Base-by-base conservation (phyloP, 2,329 filamentous ascomycete species). In the Thelonectria olida region DNA sequence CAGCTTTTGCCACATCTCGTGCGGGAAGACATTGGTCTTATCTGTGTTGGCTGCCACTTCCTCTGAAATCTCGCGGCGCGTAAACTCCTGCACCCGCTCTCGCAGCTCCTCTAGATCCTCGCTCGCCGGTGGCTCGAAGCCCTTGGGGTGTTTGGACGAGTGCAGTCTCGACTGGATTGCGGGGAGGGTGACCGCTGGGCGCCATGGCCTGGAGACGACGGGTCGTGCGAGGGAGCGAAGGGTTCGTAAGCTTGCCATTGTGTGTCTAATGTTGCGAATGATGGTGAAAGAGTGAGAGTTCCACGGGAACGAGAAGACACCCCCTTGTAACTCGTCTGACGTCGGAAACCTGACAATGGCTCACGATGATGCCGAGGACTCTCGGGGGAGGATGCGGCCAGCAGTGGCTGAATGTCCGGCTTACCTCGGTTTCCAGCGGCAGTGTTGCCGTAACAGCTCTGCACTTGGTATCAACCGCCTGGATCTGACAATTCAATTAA, bases 1-100 rank as follows among this genome's bases (percentile, higher is more conserved):
- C 50, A 99, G 83, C 80, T 97, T 97, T 76, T 85, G 84, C 96
- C 96, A 99, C 90, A 99, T 95, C 7, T 91, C 88, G 51, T 88
- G 85, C 4, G 96, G 96, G 77, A 99, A 99, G 49, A 88, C 88
- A 84, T 98, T 98, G 73, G 84, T 84, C 73, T 87, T 86, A 80
- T 99, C 95, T n/a, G 93, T 96, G 57, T 82, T 82, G 10, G 92
- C 86, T 1, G 95, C 96, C 13, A 97, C 81, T 67, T 93, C 90
- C 75, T 93, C 91, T 19, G 93, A 81, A 58, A 98, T 94, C 78
- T 97, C 93, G 72, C 95, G 88, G 62, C 92, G 88, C 20, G 92
- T 89, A 73, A 99, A 99, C 58, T 97, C 94, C 71, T 93, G 92
- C 25, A 96, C 93, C 23, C 91, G 84, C 72, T 94, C 92, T 59